Evolutionary conservation across 768 basidiomycete species (phyloP).

Genomic region (Holtermanniella nyarrowii): DNA sequence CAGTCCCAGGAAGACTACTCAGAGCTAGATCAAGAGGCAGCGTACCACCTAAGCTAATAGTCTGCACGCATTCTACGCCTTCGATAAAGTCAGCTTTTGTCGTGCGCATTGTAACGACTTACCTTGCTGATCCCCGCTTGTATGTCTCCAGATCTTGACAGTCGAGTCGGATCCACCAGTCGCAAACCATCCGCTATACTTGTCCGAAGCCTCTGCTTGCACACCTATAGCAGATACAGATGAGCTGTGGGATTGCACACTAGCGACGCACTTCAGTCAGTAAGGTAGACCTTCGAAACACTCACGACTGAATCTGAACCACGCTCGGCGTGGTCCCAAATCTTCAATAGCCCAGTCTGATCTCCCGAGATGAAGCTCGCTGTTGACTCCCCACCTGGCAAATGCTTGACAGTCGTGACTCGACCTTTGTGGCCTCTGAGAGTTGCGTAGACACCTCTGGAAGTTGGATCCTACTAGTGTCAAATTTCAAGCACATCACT

Average conservation of each 20-base stretch:
- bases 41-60: conserved; percentile 54
- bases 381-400: conserved; percentile 38
- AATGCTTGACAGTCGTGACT: conserved; percentile 68
- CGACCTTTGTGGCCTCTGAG: conserved; percentile 63
- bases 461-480: conserved; percentile 44
- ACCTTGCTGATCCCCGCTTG: too few species aligned
- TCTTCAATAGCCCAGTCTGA: conserved; percentile 55
- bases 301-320: conserved; percentile 20
- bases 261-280: conserved; percentile 23
- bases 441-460: conserved; percentile 56
- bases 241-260: conserved; percentile 53
- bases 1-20: conserved; percentile 54
- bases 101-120: too few species aligned
- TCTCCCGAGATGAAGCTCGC: conserved; percentile 57
- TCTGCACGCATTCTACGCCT: conserved; percentile 45
- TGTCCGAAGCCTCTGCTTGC: conserved; percentile 21
- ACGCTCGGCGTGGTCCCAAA: conserved; percentile 48
- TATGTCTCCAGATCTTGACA: conserved; percentile 69
- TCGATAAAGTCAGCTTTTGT: too few species aligned
- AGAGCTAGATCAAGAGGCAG: conserved; percentile 66
- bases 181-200: conserved; percentile 44
- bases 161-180: conserved; percentile 75
- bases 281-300: conserved; percentile 13
- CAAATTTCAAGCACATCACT: background rate
- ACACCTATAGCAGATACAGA: conserved; percentile 61